These are phyloP conservation scores for Mucor sp. DNA, from an alignment of 371 early-diverging fungal species.

Conservation along the genomic window DNA sequence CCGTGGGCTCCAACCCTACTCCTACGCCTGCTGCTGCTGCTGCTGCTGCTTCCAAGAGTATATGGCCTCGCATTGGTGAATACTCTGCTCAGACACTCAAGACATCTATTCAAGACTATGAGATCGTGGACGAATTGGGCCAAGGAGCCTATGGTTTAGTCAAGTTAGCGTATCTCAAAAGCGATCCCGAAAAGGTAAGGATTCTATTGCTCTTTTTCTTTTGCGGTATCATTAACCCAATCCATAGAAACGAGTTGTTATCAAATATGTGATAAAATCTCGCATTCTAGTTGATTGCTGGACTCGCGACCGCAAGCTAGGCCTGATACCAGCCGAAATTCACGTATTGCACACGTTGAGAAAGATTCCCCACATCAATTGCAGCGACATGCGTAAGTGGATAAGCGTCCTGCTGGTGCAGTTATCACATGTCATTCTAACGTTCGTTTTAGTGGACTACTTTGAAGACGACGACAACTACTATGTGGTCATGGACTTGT, in stretches of 20 bases:
- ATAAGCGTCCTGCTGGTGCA: conserved; percentile 17
- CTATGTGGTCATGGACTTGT: conserved; percentile 67
- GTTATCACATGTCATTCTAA: neutral
- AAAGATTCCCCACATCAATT: conserved; percentile 63
- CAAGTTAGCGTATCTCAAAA: conserved; percentile 47
- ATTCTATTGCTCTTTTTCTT: neutral
- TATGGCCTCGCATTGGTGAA: conserved; percentile 17
- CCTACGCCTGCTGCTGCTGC: neutral
- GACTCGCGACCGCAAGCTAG: conserved; percentile 61
- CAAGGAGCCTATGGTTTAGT: conserved; percentile 78
- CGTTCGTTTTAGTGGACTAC: conserved; percentile 51
- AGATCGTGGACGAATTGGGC: conserved; percentile 65
- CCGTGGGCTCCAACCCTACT: neutral
- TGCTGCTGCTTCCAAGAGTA: neutral
- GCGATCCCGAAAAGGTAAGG: conserved; percentile 46
- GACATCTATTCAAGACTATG: conserved; percentile 58
- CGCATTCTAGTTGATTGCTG: conserved; percentile 71
- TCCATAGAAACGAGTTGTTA: conserved; percentile 58
- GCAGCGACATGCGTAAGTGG: conserved; percentile 58
- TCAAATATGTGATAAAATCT: conserved; percentile 76
- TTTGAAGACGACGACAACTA: conserved; percentile 72
- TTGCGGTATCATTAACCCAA: neutral
- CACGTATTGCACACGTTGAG: conserved; percentile 68
- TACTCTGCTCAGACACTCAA: conserved; percentile 45
- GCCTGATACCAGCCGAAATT: conserved; percentile 70